Conservation (phyloP, 2,329 filamentous ascomycete species). For the Berkeleyomyces rouxiae region DNA sequence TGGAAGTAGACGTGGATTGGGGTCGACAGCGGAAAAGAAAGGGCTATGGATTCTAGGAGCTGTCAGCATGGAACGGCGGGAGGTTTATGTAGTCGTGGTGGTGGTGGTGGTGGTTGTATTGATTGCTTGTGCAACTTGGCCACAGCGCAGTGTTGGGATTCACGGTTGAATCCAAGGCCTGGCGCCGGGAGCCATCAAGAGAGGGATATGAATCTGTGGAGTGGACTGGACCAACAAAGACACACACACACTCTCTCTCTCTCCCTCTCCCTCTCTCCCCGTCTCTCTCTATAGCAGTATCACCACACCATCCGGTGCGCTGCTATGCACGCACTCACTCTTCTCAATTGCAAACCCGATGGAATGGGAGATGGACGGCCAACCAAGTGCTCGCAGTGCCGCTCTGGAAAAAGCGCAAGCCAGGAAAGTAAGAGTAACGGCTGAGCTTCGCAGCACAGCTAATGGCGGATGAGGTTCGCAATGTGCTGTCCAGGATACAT, state of each 20-base stretch:
- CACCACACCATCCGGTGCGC: too few relatives aligned
- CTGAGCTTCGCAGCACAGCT: background rate
- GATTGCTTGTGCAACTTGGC: conserved; percentile 12
- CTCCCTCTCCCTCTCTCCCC: too few relatives aligned
- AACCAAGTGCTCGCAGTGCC: background rate
- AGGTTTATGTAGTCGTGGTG: background rate
- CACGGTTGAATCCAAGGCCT: background rate
- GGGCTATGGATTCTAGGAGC: too few relatives aligned
- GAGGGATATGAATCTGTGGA: background rate
- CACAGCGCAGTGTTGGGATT: conserved; percentile 5
- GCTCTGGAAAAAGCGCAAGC: background rate
- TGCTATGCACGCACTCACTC: background rate
- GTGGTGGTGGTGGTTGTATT: background rate
- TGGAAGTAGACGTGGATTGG: background rate
- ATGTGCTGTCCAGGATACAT: background rate
- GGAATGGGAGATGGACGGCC: background rate
- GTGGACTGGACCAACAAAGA: too few relatives aligned
- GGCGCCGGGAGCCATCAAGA: background rate
- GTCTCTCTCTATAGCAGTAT: too few relatives aligned
- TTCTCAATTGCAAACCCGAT: background rate
- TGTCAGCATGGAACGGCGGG: background rate
- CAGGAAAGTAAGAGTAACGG: background rate
- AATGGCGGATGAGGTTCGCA: background rate
- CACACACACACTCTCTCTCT: too few relatives aligned
- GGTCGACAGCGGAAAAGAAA: too few relatives aligned